These are phyloP conservation scores for Mycothermus thermophilus DNA, from an alignment of 495 filamentous ascomycete genomes.

Conservation along the genomic window DNA sequence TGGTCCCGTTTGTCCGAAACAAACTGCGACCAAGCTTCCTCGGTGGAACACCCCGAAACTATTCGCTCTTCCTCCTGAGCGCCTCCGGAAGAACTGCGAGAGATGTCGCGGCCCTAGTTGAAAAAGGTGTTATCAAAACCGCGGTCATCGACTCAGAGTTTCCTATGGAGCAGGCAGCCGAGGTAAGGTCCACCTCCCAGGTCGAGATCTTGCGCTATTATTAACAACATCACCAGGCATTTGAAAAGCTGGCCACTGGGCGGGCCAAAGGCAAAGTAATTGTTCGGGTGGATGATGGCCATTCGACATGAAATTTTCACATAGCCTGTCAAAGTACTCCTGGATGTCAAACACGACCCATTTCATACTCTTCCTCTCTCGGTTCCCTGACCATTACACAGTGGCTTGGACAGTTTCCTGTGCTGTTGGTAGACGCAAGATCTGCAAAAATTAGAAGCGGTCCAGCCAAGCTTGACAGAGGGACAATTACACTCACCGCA, in stretches of 20 bases:
- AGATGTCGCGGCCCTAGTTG: constrained; percentile 15
- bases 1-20: constrained; percentile 20
- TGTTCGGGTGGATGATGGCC: constrained; percentile 13
- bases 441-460: too few species aligned
- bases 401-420: background rate
- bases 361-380: background rate
- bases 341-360: too few species aligned
- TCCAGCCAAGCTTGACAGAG: background rate
- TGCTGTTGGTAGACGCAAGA: too few species aligned
- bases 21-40: constrained; percentile 20
- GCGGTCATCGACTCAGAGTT: constrained; percentile 26
- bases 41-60: constrained; percentile 26
- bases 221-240: constrained; percentile 9
- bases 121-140: constrained; percentile 18
- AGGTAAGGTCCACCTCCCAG: constrained; percentile 11
- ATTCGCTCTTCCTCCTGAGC: constrained; percentile 19
- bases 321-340: too few species aligned
- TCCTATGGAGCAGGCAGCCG: constrained; percentile 17
- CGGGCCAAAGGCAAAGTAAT: constrained; percentile 27
- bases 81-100: constrained; percentile 13
- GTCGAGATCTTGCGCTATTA: background rate
- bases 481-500: background rate
- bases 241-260: constrained; percentile 21
- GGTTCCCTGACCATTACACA: background rate
- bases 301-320: too few species aligned